Percentiles rank a stretch among this genome's conserved stretches.
These are phyloP conservation scores for Zanthoxylum bungeanum DNA, from an alignment of 345 rosid species.

Conservation along the genomic window DNA sequence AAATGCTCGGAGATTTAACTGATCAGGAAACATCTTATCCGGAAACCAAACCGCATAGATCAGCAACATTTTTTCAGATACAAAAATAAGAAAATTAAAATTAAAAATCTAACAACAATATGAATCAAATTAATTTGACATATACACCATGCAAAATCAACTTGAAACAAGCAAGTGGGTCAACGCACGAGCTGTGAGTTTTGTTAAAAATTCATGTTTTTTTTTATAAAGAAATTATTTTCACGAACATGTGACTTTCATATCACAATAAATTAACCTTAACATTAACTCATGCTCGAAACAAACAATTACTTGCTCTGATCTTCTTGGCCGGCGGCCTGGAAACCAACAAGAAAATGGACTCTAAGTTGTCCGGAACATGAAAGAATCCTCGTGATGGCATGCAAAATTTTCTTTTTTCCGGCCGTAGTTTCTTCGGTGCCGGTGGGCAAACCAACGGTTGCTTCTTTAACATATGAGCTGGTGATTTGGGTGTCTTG, in stretches of 20 bases:
- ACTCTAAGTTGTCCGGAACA: neutral
- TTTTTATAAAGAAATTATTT: too few relatives aligned
- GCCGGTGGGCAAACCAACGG: conserved; percentile 3
- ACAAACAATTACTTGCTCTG: neutral
- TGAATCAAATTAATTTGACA: neutral
- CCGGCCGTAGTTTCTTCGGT: neutral
- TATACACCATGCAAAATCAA: neutral
- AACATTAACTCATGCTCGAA: too few relatives aligned
- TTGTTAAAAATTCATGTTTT: too few relatives aligned
- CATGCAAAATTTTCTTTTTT: neutral
- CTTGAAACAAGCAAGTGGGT: neutral
- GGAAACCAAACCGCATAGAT: neutral
- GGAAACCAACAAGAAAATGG: neutral
- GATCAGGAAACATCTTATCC: too few relatives aligned
- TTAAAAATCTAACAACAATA: too few relatives aligned
- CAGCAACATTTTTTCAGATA: neutral
- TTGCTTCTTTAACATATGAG: neutral
- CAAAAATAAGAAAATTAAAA: too few relatives aligned
- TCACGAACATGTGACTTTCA: too few relatives aligned
- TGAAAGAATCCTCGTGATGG: conserved; percentile 1
- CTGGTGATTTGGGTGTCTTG: conserved; percentile 1
- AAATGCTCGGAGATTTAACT: too few relatives aligned
- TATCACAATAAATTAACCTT: too few relatives aligned
- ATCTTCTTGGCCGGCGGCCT: conserved; percentile 6
- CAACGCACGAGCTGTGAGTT: too few relatives aligned